Percentiles rank a stretch among this genome's conserved stretches.
phyloP scores from a whole-genome alignment of 2,329 filamentous ascomycete species.

The Clarireedia homoeocarpa region DNA sequence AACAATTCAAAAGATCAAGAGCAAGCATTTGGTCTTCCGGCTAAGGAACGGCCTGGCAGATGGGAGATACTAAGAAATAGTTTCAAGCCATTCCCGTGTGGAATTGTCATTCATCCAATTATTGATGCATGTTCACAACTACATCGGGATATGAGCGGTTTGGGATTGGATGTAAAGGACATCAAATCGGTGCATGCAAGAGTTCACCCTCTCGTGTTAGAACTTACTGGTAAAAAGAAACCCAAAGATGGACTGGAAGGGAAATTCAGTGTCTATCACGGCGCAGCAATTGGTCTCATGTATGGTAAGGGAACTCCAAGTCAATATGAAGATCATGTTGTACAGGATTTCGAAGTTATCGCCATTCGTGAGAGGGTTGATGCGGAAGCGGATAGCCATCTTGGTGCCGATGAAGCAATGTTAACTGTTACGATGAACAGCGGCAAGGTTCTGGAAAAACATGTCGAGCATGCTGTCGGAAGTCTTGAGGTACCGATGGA shows the following conservation, averaged over 20 bases:
- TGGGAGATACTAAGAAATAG: slow-evolving; percentile 48
- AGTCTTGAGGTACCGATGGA: slow-evolving; percentile 41
- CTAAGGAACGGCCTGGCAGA: slow-evolving; percentile 2
- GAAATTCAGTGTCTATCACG: slow-evolving; percentile 50
- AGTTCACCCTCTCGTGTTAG: slow-evolving; percentile 44
- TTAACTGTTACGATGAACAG: slow-evolving; percentile 33
- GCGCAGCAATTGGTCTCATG: slow-evolving; percentile 41
- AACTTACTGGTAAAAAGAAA: slow-evolving; percentile 42
- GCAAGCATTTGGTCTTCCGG: slow-evolving; percentile 8
- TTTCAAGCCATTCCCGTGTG: slow-evolving; percentile 51
- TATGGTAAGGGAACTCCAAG: slow-evolving; percentile 43
- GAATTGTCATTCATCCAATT: slow-evolving; percentile 47
- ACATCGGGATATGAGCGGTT: slow-evolving; percentile 31
- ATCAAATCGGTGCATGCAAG: slow-evolving; percentile 35
- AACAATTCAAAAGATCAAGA: slow-evolving; percentile 16
- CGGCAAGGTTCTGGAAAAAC: slow-evolving; percentile 34
- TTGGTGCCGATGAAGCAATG: slow-evolving; percentile 36
- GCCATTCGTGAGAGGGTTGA: slow-evolving; percentile 37
- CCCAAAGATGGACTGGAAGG: slow-evolving; percentile 43
- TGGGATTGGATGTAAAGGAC: slow-evolving; percentile 27
- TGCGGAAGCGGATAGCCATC: slow-evolving; percentile 33
- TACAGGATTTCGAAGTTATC: slow-evolving; percentile 35
- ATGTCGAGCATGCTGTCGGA: slow-evolving; percentile 42
- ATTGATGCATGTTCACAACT: slow-evolving; percentile 45
- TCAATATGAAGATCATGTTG: slow-evolving; percentile 42